Evolutionary conservation across 2,329 filamentous ascomycete species (phyloP).

Genomic region (Cadophora gregata): DNA sequence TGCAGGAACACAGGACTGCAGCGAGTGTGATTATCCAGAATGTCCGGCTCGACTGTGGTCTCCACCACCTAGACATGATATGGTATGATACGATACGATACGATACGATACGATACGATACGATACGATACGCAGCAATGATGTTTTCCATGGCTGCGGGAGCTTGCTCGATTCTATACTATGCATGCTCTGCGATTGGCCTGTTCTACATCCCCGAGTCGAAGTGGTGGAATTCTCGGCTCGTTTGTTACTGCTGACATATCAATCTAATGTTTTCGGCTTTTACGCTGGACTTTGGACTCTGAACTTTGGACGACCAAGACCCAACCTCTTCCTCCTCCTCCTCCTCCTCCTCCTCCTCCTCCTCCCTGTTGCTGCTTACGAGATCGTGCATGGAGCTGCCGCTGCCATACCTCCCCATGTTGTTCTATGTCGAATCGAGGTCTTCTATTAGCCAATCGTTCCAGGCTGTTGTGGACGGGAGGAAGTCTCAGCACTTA

Average conservation of each 20-base stretch:
- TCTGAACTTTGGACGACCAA: neutral
- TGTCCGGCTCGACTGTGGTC: neutral
- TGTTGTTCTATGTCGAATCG: neutral
- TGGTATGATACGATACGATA: no score
- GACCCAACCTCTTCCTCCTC: neutral
- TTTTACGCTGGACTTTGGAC: neutral
- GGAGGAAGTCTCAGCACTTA: neutral
- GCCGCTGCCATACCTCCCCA: no score
- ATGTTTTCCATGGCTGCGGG: conserved; percentile 5
- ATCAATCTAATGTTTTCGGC: neutral
- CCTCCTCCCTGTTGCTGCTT: no score
- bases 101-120: no score
- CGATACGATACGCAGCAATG: no score
- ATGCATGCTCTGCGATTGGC: conserved; percentile 10
- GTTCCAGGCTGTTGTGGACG: conserved; percentile 8
- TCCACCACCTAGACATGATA: no score
- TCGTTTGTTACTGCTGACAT: conserved; percentile 7
- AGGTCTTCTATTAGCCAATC: conserved; percentile 14
- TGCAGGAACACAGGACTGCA: conserved; percentile 7
- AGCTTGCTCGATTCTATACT: neutral
- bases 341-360: no score
- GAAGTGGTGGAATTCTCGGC: neutral
- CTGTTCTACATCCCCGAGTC: neutral
- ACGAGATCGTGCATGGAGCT: conserved; percentile 10
- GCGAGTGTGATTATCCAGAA: conserved; percentile 6